Evolutionary conservation across 2,329 filamentous ascomycete genomes (phyloP).

Genomic region (Penicillium sp.): DNA sequence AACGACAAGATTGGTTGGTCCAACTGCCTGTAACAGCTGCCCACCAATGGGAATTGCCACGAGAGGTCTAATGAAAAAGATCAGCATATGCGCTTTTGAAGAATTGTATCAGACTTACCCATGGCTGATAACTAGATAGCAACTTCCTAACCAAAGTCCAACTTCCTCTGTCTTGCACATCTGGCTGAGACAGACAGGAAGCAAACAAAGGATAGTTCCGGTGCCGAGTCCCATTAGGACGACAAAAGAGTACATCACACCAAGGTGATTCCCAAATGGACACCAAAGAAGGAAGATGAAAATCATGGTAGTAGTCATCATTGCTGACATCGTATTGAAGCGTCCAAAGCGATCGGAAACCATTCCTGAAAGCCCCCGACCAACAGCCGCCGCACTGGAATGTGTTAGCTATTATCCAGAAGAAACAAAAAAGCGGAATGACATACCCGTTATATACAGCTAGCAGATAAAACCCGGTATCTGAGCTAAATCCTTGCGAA

Average conservation of each 20-base stretch:
- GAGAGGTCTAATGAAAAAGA: background rate
- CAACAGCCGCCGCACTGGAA: background rate
- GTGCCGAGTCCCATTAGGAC: conserved; percentile 3
- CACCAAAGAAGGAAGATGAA: conserved; percentile 4
- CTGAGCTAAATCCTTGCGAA: conserved; percentile 1
- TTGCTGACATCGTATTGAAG: conserved; percentile 1
- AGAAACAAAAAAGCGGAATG: accelerated
- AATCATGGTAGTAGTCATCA: background rate
- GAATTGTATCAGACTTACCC: background rate
- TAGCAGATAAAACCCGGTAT: conserved; percentile 2
- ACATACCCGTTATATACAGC: conserved; percentile 2
- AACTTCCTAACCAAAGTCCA: conserved; percentile 5
- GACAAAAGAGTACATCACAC: conserved; percentile 1
- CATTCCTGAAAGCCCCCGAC: conserved; percentile 3
- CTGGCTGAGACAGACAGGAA: conserved; percentile 5
- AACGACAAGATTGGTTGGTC: background rate
- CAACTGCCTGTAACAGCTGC: conserved; percentile 1
- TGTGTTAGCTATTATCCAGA: background rate
- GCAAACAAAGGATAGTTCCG: conserved; percentile 2
- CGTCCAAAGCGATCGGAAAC: conserved; percentile 3
- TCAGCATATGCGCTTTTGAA: background rate
- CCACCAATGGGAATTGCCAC: conserved; percentile 3
- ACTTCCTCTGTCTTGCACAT: conserved; percentile 9
- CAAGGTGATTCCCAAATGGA: conserved; percentile 2
- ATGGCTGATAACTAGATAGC: conserved; percentile 1